phyloP scores from a whole-genome alignment of 345 rosid species.

The Eucalyptus cladocalyx region DNA sequence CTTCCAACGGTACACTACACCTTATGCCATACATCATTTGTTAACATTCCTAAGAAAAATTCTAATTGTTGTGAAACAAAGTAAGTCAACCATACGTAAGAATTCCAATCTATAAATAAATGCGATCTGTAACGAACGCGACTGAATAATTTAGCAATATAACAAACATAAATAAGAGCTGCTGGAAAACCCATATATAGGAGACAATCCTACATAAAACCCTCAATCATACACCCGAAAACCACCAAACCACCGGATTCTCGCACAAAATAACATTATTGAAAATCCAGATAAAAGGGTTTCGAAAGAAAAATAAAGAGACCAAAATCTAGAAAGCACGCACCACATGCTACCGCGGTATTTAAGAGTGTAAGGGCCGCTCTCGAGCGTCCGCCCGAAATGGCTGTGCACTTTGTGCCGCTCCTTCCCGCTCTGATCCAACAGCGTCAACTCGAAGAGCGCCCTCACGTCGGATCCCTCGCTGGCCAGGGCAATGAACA shows the following conservation, averaged over 20 bases:
- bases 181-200: not conserved
- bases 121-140: not conserved
- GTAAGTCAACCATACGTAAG: not conserved
- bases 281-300: not conserved
- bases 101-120: not conserved
- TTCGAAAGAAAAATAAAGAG: not conserved
- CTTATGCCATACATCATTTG: not conserved
- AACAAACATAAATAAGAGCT: not conserved
- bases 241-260: not conserved
- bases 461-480: slow-evolving; percentile 69
- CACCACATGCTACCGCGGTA: slow-evolving; percentile 81
- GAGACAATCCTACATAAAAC: not conserved
- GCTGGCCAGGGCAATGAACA: slow-evolving; percentile 64
- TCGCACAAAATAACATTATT: not conserved
- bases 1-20: not conserved
- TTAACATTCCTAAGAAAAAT: not conserved
- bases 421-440: slow-evolving; percentile 74
- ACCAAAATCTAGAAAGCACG: not conserved
- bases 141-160: not conserved
- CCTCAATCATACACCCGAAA: not conserved
- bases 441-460: slow-evolving; percentile 53
- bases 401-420: slow-evolving; percentile 68
- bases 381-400: slow-evolving; percentile 62
- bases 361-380: slow-evolving; percentile 59
- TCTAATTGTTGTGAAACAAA: not conserved